A percentile compares a stretch with the other conserved stretches of the same genome.
These are phyloP conservation scores for Diospyros lotus DNA, from an alignment of 148 eudicot genomes.

Conservation along the genomic window DNA sequence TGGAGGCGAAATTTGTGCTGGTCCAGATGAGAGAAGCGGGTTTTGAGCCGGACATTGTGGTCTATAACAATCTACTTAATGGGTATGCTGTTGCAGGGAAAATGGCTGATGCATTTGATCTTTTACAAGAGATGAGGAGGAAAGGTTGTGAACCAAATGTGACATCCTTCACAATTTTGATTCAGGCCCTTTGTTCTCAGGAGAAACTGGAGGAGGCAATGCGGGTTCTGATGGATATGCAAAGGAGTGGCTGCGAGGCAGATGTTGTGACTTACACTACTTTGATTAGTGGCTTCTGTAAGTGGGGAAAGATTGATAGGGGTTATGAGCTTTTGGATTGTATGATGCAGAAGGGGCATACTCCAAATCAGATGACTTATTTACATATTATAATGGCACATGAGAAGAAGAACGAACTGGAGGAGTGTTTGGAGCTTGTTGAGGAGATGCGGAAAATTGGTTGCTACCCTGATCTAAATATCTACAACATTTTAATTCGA, in stretches of 20 bases:
- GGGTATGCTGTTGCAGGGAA: slow-evolving; percentile 80
- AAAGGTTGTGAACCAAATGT: slow-evolving; percentile 86
- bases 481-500: slow-evolving; percentile 70
- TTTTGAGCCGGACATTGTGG: slow-evolving; percentile 88
- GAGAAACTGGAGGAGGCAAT: slow-evolving; percentile 77
- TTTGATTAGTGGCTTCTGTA: slow-evolving; percentile 76
- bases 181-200: slow-evolving; percentile 79
- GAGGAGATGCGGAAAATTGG: slow-evolving; percentile 67
- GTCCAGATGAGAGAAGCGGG: slow-evolving; percentile 82
- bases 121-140: slow-evolving; percentile 85
- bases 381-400: slow-evolving; percentile 69
- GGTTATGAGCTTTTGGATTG: slow-evolving; percentile 64
- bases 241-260: slow-evolving; percentile 65
- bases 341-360: slow-evolving; percentile 65
- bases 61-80: slow-evolving; percentile 74
- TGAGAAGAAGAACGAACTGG: slow-evolving; percentile 86
- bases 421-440: slow-evolving; percentile 77
- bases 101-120: slow-evolving; percentile 84
- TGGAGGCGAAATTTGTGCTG: slow-evolving; percentile 84
- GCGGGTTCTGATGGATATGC: slow-evolving; percentile 68
- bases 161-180: slow-evolving; percentile 74
- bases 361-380: slow-evolving; percentile 71
- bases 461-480: slow-evolving; percentile 58
- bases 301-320: slow-evolving; percentile 67
- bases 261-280: slow-evolving; percentile 81